phyloP scores from a whole-genome alignment of 495 filamentous ascomycete species.

The Trichoderma parareesei region DNA sequence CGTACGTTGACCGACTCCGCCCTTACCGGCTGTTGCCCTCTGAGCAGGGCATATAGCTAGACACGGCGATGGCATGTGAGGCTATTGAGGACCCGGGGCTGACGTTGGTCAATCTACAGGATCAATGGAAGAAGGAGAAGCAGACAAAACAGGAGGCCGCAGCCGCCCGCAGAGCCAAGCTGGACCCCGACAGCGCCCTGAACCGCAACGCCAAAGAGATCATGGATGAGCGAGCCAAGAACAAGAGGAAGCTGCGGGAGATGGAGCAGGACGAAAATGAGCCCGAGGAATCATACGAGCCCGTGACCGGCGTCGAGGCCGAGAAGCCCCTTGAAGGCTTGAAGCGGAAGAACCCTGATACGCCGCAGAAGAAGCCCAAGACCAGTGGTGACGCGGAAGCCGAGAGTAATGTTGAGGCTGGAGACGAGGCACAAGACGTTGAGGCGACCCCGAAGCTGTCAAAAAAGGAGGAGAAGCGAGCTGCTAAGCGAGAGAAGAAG shows the following conservation, averaged over 20 bases:
- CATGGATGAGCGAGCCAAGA: constrained; percentile 68
- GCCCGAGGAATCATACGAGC: constrained; percentile 25
- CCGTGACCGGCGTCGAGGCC: constrained; percentile 36
- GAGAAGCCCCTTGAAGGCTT: constrained; percentile 49
- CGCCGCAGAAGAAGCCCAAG: constrained; percentile 41
- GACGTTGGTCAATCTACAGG: constrained; percentile 32
- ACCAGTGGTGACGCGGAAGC: constrained; percentile 14
- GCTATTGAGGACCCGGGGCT: background rate
- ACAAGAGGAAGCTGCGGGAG: constrained; percentile 49
- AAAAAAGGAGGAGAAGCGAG: constrained; percentile 18
- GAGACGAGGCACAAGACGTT: constrained; percentile 25
- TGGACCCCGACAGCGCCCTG: constrained; percentile 68
- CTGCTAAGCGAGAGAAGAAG: constrained; percentile 25
- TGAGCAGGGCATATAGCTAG: background rate
- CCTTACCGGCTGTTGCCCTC: background rate
- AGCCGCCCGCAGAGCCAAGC: constrained; percentile 69
- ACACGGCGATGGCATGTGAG: constrained; percentile 4
- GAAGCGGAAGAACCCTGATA: constrained; percentile 36
- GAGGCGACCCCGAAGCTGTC: constrained; percentile 23
- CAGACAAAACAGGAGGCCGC: constrained; percentile 77
- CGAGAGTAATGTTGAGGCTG: constrained; percentile 3
- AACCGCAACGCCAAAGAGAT: constrained; percentile 74
- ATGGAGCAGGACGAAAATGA: constrained; percentile 21
- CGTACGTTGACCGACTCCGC: constrained; percentile 44
- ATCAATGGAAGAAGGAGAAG: constrained; percentile 82